Evolutionary conservation across 495 filamentous ascomycete genomes (phyloP), one percentile per base, ranked within the genome.

Genomic region (Bacidia rubella): DNA sequence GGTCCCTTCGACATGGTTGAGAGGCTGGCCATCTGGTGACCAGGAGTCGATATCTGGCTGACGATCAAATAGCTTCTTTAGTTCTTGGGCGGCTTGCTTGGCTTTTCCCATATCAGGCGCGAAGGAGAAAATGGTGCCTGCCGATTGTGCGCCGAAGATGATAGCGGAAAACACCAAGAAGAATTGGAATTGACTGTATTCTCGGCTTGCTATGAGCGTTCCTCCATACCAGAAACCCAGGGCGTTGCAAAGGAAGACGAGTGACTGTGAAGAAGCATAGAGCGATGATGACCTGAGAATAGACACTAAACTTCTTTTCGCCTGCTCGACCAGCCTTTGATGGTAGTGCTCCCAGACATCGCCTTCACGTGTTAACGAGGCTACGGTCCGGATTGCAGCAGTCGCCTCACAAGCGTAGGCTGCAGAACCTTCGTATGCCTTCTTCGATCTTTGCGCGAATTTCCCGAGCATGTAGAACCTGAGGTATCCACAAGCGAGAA

Each of bases 151-250:
- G 56, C 86, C 85, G 59, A 89, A 90, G 51, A 90, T 80, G 59
- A 92, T 75, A 29, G 86, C 72, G 27, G 76, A 70, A 69, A 89
- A 95, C 55, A 83, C 85, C 54, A 95, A 69, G 66, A 94, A 95
- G 72, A 93, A 95, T 49, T 84, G 80, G 60, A 86, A 82, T 62
- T 86, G 75, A 51, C 68, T 61, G 57, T 86, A 87, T 64, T 94
- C 83, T 25, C 64, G 57, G 27, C 74, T 73, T n/a, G 75, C 77
- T 40, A 95, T 82, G 38, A 92, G 72, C 2, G 75, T 81, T 26
- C 88, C 89, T 47, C 90, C 90, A 59, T 92, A 95, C 87, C 87
- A 95, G 69, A 95, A 95, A 1, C 83, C 88, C n/a, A 96, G 79
- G 9, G 86, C 90, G 45, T 87, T 78, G 58, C 80, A 86, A 43